Percentiles rank a stretch among this genome's conserved stretches.
These are phyloP conservation scores for Aspergillus olivimuriae DNA, from an alignment of 495 filamentous ascomycete species.

Conservation along the genomic window DNA sequence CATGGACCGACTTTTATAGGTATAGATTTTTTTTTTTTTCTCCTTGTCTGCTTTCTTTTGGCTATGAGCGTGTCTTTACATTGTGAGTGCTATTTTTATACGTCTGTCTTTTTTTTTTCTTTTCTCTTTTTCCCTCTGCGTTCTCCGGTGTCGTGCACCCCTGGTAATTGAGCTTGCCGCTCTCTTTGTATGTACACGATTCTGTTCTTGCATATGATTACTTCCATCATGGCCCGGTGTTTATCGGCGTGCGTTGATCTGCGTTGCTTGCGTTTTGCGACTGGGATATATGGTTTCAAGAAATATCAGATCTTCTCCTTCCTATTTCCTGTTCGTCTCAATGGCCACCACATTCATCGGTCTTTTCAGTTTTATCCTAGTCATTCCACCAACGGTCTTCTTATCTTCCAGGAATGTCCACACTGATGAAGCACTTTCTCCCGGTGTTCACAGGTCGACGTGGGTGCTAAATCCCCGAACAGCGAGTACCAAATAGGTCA, in stretches of 20 bases:
- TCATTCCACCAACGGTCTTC: no score
- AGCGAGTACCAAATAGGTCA: no score
- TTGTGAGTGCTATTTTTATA: slow-evolving; percentile 1
- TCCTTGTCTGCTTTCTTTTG: no score
- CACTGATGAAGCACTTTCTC: no score
- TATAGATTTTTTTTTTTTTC: no score
- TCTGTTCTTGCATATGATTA: background rate
- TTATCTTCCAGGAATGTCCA: no score
- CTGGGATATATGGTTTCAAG: background rate
- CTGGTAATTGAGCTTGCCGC: background rate
- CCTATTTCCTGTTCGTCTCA: background rate
- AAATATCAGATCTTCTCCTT: background rate
- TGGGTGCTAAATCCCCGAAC: no score
- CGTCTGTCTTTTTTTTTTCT: slow-evolving; percentile 3
- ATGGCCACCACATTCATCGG: no score
- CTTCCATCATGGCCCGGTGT: background rate
- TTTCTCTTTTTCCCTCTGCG: background rate
- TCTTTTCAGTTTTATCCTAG: no score
- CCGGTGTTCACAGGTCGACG: no score
- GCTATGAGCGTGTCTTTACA: slow-evolving; percentile 12
- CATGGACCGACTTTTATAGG: background rate
- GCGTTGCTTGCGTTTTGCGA: background rate
- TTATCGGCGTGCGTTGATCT: background rate
- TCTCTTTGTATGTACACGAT: background rate
- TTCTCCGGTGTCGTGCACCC: background rate